A percentile compares a stretch with the other conserved stretches of the same genome.
These are phyloP conservation scores for Chytriomyces hyalinus DNA, from an alignment of 192 early-diverging fungal genomes.

Conservation along the genomic window DNA sequence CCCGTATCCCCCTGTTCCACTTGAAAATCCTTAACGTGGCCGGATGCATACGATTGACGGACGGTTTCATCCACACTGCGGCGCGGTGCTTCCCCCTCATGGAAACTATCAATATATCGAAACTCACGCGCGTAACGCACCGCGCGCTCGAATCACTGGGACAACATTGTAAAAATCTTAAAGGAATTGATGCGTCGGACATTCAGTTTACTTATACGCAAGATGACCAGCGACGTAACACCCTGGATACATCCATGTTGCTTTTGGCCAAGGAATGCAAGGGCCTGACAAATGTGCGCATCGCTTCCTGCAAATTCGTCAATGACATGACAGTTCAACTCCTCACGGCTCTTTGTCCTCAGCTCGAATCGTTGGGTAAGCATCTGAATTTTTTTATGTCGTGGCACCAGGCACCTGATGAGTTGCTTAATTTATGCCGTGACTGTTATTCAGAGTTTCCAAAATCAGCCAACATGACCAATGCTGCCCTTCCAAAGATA, in stretches of 20 bases:
- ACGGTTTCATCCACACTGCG: slow-evolving; percentile 6
- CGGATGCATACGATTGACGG: background rate
- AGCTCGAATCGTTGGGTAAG: slow-evolving; percentile 18
- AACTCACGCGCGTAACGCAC: slow-evolving; percentile 7
- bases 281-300: slow-evolving; percentile 8
- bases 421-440: background rate
- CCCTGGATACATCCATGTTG: slow-evolving; percentile 3
- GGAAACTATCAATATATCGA: background rate
- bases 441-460: slow-evolving; percentile 13
- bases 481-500: slow-evolving; percentile 16
- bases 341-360: slow-evolving; percentile 21
- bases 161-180: slow-evolving; percentile 11
- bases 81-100: slow-evolving; percentile 22
- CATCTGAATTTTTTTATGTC: background rate
- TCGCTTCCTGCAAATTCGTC: slow-evolving; percentile 30
- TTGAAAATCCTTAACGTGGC: slow-evolving; percentile 18
- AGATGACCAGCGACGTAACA: background rate
- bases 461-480: slow-evolving; percentile 28
- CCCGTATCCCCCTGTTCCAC: background rate
- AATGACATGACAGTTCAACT: slow-evolving; percentile 2
- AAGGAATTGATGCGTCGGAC: slow-evolving; percentile 4
- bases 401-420: background rate
- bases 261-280: slow-evolving; percentile 32
- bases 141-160: slow-evolving; percentile 12
- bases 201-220: background rate